Base-by-base conservation (phyloP, 2,329 filamentous ascomycete genomes). In the Ophiosphaerella narmari region DNA sequence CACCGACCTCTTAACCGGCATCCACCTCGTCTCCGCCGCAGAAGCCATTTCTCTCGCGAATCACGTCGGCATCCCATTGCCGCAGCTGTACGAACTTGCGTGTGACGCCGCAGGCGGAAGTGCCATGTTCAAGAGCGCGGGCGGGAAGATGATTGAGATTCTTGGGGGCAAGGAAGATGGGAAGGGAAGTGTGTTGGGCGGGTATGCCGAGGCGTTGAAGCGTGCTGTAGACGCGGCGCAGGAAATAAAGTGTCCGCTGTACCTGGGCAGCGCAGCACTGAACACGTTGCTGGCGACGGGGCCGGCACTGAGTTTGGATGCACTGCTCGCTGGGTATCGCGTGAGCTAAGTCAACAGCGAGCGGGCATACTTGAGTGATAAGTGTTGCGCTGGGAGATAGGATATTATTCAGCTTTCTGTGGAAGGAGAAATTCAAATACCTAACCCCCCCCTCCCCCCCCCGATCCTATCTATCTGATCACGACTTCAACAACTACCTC, bases 81-180 rank as follows among this genome's bases (percentile, higher is more conserved):
- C 62, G 0, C 72, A 74, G 48, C 57, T 74, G 7, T 73, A 74
- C 53, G 63, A 68, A 26, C 49, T 75, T 16, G 69, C 66, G 1
- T 64, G 65, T 9, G 70, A 73, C 35, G 72, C 72, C 1, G 72
- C 72, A 3, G 72, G 72, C 23, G 70, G 70, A 2, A 74, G 72
- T 45, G 52, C 52, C 7, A 67, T 70, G 54, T 74, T 74, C 43
- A 66, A 67, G 39, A 54, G 64, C 2, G 60, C 55, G 16, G 72
- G 70, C 0, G 53, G 54, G 7, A 66, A 67, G 48, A 66, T 73
- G 59, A 67, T 74, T 40, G 46, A 61, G 1, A 55, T 68, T 8
- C 38, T 74, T 36, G 67, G 68, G 8, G 71, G 69, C 1, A 60
- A 67, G 38, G 55, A 56, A 12, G 55, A 58, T 26, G 55, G 52